phyloP scores from a whole-genome alignment of 345 rosid genomes.

The Leavenworthia alabamica region DNA sequence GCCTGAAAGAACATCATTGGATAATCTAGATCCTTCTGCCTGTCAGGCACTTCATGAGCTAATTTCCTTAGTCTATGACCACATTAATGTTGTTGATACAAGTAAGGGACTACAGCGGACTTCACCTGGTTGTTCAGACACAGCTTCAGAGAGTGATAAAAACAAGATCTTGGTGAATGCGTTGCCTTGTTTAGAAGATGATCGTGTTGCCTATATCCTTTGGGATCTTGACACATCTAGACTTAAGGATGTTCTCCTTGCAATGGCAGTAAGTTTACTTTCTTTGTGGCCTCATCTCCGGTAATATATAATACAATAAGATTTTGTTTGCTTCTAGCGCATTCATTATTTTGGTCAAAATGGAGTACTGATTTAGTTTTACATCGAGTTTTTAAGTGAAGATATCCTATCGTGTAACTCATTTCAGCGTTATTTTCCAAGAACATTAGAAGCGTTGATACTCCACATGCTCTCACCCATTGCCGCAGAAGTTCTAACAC shows the following conservation, averaged over 20 bases:
- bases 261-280: constrained; percentile 57
- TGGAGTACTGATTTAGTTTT: background rate
- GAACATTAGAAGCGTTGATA: constrained; percentile 77
- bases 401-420: background rate
- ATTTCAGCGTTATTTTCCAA: constrained; percentile 75
- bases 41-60: constrained; percentile 59
- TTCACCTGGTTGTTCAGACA: constrained; percentile 31
- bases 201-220: constrained; percentile 62
- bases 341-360: background rate
- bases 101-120: constrained; percentile 29
- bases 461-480: constrained; percentile 79
- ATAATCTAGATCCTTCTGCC: constrained; percentile 44
- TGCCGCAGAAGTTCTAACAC: constrained; percentile 76
- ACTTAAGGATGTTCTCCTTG: constrained; percentile 54
- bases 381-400: background rate
- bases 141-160: constrained; percentile 22
- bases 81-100: constrained; percentile 41
- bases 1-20: constrained; percentile 29
- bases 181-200: constrained; percentile 50
- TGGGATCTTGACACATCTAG: constrained; percentile 48
- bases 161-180: constrained; percentile 17
- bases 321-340: background rate
- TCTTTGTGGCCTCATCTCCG: background rate
- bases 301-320: background rate
- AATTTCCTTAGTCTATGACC: constrained; percentile 68